Base-by-base conservation (phyloP, 306 rosid species). In the Begonia loranthoides region DNA sequence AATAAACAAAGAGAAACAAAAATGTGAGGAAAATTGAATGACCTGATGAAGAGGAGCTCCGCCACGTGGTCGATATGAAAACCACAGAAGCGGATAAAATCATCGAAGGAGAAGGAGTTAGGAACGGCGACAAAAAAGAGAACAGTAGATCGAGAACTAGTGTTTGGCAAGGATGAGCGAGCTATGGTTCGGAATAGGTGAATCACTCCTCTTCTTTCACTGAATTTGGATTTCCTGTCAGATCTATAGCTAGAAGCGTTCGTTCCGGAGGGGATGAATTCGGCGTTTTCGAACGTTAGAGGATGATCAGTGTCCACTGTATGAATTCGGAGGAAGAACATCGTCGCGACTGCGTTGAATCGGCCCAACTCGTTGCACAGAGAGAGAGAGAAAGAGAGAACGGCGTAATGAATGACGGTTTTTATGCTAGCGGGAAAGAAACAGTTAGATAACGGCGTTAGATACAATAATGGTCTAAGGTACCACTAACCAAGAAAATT, bases 271-370 rank as follows among this genome's bases (percentile, higher is more conserved):
- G 74, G 57, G 57, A 53, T 38, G 69, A 56, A 40, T 61, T 73
- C 60, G 36, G 81, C 51, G 59, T 40, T 55, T 40, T 57, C 69
- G 38, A 70, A 55, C 45, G 60, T 45, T 1, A 86, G 68, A 28
- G 79, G 70, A 39, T 70, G 78, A n/a, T 76, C 83, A 45, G 74
- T 17, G 56, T 90, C 99, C 17, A 83, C 94, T 4, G 95, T 78
- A 76, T 90, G 95, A 15, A 90, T 82, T 73, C 81, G 82, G 58
- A 90, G 79, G 67, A 80, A 76, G 73, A 86, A 78, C 99, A 90
- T 90, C 52, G 60, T 1, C 33, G 17, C 10, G 15, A 19, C 2
- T 2, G 22, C 11, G 43, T 56, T 60, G 73, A 51, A 46, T 24
- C 55, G 61, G 52, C 28, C 12, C 34, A 9, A 48, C n/a, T 50